Conservation (phyloP, 805 yeast genomes). For the Saccharomycopsis schoenii region DNA sequence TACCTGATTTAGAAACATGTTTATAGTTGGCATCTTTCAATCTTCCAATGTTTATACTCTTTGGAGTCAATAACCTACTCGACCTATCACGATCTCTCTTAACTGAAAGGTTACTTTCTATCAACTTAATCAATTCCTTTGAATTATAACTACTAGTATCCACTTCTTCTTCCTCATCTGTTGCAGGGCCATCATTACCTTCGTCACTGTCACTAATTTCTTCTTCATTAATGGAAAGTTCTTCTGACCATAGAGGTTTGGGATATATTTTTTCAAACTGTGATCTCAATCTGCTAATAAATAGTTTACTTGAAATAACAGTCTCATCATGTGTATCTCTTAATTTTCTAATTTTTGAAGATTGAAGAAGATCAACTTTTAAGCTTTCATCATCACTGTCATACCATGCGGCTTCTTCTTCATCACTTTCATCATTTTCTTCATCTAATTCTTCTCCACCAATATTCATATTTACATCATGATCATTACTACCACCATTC, state of each 20-base stretch:
- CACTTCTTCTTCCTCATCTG: constrained; percentile 22
- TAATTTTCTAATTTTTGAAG: constrained; percentile 61
- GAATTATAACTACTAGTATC: constrained; percentile 22
- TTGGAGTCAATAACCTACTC: constrained; percentile 55
- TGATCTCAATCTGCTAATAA: constrained; percentile 52
- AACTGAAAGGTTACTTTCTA: constrained; percentile 24
- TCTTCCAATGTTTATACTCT: constrained; percentile 64
- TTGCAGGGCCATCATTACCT: constrained; percentile 3
- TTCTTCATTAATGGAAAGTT: constrained; percentile 24
- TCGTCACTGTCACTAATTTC: constrained; percentile 25
- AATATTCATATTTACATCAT: constrained; percentile 20
- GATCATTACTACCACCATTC: constrained; percentile 25
- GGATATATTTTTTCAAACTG: constrained; percentile 73
- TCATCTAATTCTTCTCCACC: constrained; percentile 25
- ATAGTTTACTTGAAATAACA: constrained; percentile 47
- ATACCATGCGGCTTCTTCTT: constrained; percentile 52
- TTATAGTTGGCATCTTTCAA: constrained; percentile 78
- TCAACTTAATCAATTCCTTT: constrained; percentile 27
- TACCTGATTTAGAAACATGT: constrained; percentile 61
- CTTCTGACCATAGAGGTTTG: constrained; percentile 70
- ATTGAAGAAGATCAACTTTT: constrained; percentile 45
- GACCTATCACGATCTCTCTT: constrained; percentile 23
- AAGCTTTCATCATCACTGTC: constrained; percentile 87
- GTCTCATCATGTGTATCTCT: constrained; percentile 50
- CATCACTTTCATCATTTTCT: constrained; percentile 27